Percentiles rank a stretch among this genome's conserved stretches.
Conservation (phyloP, 177 flowering plant genomes). For the Vitis hybrid region DNA sequence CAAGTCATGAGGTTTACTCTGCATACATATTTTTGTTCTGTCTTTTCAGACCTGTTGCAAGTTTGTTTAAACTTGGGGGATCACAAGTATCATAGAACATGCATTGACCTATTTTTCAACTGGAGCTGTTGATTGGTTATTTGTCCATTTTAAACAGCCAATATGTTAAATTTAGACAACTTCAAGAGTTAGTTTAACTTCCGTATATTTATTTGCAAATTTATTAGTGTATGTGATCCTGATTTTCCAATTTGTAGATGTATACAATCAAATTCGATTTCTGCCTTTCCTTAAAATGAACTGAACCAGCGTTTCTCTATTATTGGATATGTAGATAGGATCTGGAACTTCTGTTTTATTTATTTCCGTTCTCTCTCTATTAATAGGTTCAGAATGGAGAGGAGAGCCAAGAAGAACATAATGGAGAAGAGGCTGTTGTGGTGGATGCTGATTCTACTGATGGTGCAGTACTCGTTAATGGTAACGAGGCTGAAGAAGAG, state of each 20-base stretch:
- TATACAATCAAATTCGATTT: neutral
- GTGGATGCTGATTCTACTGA: slow-evolving; percentile 93
- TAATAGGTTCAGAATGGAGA: slow-evolving; percentile 32
- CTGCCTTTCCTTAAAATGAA: neutral
- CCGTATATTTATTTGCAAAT: neutral
- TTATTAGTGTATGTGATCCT: neutral
- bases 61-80: too few species aligned
- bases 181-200: neutral
- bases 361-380: neutral
- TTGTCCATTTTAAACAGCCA: too few species aligned
- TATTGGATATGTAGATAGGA: neutral
- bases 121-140: neutral
- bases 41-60: too few species aligned
- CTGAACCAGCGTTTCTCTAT: neutral
- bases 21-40: slow-evolving; percentile 4
- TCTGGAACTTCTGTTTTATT: neutral
- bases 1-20: slow-evolving; percentile 62
- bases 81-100: too few species aligned
- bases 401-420: slow-evolving; percentile 42
- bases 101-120: neutral
- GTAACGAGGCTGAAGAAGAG: slow-evolving; percentile 92
- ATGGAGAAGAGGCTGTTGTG: slow-evolving; percentile 70
- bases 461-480: slow-evolving; percentile 91
- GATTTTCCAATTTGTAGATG: neutral
- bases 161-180: neutral